Evolutionary conservation across 192 early-diverging fungal species (phyloP), one percentile per base, ranked within the genome.

Genomic region (Mortierella antarctica): DNA sequence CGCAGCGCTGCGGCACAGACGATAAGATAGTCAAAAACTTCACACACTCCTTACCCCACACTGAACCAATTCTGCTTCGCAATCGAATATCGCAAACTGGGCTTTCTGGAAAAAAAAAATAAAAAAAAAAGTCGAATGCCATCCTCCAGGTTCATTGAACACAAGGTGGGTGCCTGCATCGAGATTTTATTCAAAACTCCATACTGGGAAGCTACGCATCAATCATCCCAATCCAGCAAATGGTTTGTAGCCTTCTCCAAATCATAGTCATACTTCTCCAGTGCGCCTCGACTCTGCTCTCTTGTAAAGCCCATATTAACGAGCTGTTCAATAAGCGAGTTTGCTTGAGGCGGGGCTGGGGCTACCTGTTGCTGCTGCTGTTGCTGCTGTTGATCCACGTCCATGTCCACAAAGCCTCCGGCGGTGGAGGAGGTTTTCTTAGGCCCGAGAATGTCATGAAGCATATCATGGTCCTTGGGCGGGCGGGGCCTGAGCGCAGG

Each of bases 191-290:
- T 57, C 10, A 57, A 11, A 18, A 57, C 0, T 57, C 2, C 10
- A 20, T 14, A 14, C 6, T 57, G 2, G 21, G 10, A 6, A 20
- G 14, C 31, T 57, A 42, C 41, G 41, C 2, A 18, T 46, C 54
- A 71, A 6, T 79, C 62, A 58, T 90, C 86, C 57, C 85, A 88
- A 79, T 93, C 92, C 53, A 95, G 80, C 39, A 95, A 82, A 70
- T 91, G 91, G 74, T 95, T 93, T 63, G 91, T 89, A 0, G 93
- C 93, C 79, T 89, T 88, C 64, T 91, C 86, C 17, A 91, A 80
- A 77, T 95, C 90, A 67, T 93, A 86, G 54, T 93, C 92, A 71
- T 87, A 91, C 84, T 85, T 89, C 47, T 89, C 86, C 42, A 95
- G 82, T 2, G 93, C 92, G 15, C 88, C 86, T 47, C 87, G 84